These are phyloP conservation scores for Amoebophrya sp. DNA, from an alignment of 169 alveolate species.

Conservation along the genomic window DNA sequence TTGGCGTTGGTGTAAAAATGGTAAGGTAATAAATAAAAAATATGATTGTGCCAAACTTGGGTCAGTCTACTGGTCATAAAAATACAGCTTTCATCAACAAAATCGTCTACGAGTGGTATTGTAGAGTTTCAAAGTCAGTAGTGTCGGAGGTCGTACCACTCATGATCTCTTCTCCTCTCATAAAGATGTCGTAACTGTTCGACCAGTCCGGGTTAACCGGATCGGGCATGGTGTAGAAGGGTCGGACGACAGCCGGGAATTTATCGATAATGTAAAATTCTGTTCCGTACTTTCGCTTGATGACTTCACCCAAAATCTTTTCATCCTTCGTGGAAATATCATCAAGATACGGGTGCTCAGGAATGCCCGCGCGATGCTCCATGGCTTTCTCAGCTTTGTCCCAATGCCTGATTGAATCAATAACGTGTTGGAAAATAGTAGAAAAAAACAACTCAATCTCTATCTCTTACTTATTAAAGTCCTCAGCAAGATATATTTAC, in stretches of 20 bases:
- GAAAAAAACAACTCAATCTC: too few relatives aligned
- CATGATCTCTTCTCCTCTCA: constrained; percentile 98
- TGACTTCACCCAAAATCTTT: constrained; percentile 82
- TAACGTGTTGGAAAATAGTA: too few relatives aligned
- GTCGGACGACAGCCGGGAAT: constrained; percentile 93
- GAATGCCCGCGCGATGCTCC: background rate
- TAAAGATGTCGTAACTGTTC: constrained; percentile 95
- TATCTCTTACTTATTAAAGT: too few relatives aligned
- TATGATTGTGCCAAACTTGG: too few relatives aligned
- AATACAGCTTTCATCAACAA: too few relatives aligned
- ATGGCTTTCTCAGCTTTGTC: background rate
- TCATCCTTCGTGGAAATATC: constrained; percentile 90
- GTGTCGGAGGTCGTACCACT: constrained; percentile 58
- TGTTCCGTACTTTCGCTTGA: constrained; percentile 86
- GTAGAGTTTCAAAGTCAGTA: background rate
- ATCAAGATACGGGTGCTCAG: constrained; percentile 54
- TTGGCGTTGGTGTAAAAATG: too few relatives aligned
- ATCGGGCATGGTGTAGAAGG: constrained; percentile 98
- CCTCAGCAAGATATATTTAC: too few relatives aligned
- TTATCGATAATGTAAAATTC: constrained; percentile 91
- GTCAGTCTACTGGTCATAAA: too few relatives aligned
- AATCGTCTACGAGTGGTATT: too few relatives aligned
- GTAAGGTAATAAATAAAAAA: too few relatives aligned
- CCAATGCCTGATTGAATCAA: too few relatives aligned
- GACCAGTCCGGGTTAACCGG: constrained; percentile 77